phyloP scores from a whole-genome alignment of 768 basidiomycete genomes.

The Panaeolus cyanescens region DNA sequence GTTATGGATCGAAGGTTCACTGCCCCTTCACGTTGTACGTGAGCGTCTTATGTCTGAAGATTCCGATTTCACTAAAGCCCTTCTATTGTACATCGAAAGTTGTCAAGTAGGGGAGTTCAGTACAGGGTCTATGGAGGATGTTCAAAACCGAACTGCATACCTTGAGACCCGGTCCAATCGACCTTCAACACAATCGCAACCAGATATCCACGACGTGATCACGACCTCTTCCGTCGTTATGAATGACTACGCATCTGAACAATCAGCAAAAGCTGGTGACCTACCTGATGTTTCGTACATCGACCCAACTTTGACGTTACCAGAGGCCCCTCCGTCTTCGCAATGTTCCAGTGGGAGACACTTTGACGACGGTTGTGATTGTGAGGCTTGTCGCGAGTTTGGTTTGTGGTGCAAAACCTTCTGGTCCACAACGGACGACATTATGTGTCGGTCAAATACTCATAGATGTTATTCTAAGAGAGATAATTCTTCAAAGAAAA shows the following conservation, averaged over 20 bases:
- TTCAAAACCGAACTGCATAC: conserved; percentile 12
- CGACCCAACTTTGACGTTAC: conserved; percentile 24
- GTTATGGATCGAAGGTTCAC: conserved; percentile 29
- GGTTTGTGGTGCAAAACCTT: conserved; percentile 19
- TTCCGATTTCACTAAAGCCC: conserved; percentile 23
- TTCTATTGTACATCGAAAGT: conserved; percentile 32
- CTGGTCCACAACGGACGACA: conserved; percentile 24
- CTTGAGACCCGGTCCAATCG: too few relatives aligned
- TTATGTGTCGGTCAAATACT: conserved; percentile 28
- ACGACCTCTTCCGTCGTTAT: too few relatives aligned
- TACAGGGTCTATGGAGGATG: conserved; percentile 18
- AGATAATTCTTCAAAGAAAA: neutral
- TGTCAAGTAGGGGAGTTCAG: conserved; percentile 30
- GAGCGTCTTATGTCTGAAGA: conserved; percentile 23
- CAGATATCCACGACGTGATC: too few relatives aligned
- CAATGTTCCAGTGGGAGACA: neutral
- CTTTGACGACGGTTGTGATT: neutral
- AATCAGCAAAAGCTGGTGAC: neutral
- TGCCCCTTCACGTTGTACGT: conserved; percentile 31
- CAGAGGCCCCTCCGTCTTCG: conserved; percentile 24
- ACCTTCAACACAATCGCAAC: too few relatives aligned
- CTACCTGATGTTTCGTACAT: conserved; percentile 9
- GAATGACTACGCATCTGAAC: too few relatives aligned
- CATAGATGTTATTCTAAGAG: conserved; percentile 22
- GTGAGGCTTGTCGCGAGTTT: conserved; percentile 14